Conservation (phyloP, 345 rosid genomes). For the Salix arbutifolia region DNA sequence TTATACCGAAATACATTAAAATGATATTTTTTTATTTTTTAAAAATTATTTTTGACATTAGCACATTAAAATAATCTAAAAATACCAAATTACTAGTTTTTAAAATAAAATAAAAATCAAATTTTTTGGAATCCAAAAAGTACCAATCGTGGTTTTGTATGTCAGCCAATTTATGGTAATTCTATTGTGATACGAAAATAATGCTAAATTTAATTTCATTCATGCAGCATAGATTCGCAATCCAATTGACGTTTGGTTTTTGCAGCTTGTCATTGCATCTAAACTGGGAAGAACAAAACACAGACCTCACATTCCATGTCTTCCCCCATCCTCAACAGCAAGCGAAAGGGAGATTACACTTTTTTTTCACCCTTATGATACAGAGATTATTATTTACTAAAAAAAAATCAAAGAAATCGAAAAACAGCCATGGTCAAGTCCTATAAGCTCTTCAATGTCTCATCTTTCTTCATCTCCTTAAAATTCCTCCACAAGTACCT, state of each 20-base stretch:
- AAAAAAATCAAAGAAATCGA: background rate
- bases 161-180: no score
- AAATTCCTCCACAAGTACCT: slow-evolving; percentile 31
- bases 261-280: no score
- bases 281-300: background rate
- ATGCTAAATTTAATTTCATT: background rate
- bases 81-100: no score
- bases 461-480: slow-evolving; percentile 42
- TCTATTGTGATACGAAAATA: background rate
- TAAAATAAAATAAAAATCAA: no score
- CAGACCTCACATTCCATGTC: background rate
- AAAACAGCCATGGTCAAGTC: background rate
- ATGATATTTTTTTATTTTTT: no score
- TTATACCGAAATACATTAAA: no score
- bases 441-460: slow-evolving; percentile 9
- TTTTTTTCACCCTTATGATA: no score
- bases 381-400: background rate
- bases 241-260: background rate
- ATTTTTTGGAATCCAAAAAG: no score
- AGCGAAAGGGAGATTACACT: background rate
- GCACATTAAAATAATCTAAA: no score
- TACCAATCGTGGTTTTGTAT: no score
- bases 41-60: no score
- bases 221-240: background rate
- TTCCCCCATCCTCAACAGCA: background rate